A percentile compares a stretch with the other conserved stretches of the same genome.
phyloP scores from a whole-genome alignment of 148 eudicot species.

The Hydrangea macrophylla region DNA sequence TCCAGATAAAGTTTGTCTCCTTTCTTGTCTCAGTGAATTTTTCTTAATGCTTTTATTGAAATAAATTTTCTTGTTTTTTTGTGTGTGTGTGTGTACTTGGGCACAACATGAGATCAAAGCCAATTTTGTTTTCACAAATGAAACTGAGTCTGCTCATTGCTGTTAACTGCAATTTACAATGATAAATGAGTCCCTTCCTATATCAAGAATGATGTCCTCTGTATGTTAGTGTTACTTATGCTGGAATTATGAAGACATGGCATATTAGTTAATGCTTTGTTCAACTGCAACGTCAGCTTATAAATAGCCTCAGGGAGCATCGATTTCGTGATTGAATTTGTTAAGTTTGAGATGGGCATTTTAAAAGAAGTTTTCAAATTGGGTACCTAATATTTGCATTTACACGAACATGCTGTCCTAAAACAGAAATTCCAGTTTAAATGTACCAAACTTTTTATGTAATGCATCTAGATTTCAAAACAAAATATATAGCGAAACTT shows the following conservation, averaged over 20 bases:
- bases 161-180: neutral
- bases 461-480: neutral
- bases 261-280: neutral
- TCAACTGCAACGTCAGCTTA: neutral
- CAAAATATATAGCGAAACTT: neutral
- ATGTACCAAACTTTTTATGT: neutral
- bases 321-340: neutral
- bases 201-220: neutral
- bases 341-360: neutral
- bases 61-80: neutral
- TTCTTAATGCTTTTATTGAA: neutral
- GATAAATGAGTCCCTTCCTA: neutral
- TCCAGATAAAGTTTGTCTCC: constrained; percentile 59
- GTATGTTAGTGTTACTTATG: neutral
- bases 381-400: neutral
- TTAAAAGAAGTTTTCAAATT: no score
- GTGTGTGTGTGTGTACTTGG: neutral
- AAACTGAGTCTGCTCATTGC: neutral
- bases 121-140: neutral
- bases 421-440: neutral
- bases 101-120: constrained; percentile 6
- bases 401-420: neutral
- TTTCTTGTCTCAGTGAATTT: constrained; percentile 7
- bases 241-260: neutral
- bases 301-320: neutral